Evolutionary conservation across 371 early-diverging fungal species (phyloP), one percentile per base, ranked within the genome.

Genomic region (Chytridiales sp.): DNA sequence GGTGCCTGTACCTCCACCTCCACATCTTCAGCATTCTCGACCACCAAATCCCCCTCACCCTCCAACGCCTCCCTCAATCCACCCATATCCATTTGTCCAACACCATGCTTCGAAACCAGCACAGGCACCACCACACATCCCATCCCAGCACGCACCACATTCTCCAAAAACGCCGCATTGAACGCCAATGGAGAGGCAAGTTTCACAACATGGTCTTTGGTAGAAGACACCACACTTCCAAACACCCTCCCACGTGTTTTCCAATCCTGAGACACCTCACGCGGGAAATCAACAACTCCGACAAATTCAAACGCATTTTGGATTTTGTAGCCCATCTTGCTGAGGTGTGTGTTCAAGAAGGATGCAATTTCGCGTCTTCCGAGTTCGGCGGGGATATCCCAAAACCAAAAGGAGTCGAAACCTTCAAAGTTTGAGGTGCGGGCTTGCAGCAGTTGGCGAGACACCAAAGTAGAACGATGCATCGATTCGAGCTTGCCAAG

Each of bases 71-170:
- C n/a, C n/a, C n/a, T n/a, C n/a, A n/a, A n/a, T n/a, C n/a, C n/a
- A n/a, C n/a, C n/a, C n/a, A n/a, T n/a, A n/a, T n/a, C n/a, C n/a
- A n/a, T n/a, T n/a, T n/a, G n/a, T n/a, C n/a, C n/a, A n/a, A n/a
- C n/a, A n/a, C n/a, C n/a, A n/a, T n/a, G n/a, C 13, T 15, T 30
- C 1, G 27, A 26, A n/a, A 59, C 15, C 38, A 21, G 27, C n/a
- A 59, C 29, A 26, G 52, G 52, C n/a, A 48, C 42, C n/a, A 59
- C 51, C n/a, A n/a, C n/a, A 38, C 41, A 48, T 29, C 42, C 52
- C 52, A 47, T 43, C 42, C 60, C n/a, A n/a, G 50, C 60, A 17
- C 21, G 26, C 9, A 59, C 51, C 6, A 59, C 11, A 17, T 27
- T 30, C 6, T 6, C 5, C 21, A 42, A 27, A 8, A 47, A 39